Base-by-base conservation (phyloP, 257 asterid genomes). In the Scutellaria baicalensis region DNA sequence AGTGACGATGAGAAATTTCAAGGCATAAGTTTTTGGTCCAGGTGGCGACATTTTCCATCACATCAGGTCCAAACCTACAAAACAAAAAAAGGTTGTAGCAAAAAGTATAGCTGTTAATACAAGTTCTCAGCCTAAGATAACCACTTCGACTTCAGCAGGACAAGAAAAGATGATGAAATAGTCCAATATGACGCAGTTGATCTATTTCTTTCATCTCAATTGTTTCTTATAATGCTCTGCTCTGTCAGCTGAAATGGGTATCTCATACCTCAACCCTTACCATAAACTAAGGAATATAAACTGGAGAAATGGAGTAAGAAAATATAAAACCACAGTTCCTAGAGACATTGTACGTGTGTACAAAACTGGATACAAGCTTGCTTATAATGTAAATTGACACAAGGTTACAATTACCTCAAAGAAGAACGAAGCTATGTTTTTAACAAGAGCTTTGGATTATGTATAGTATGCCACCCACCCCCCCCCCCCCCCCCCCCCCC, bases 21-120 rank as follows among this genome's bases (percentile, higher is more conserved):
- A 79, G 55, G 84, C 99, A 91, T 47, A 94, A 71, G 75, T 82
- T 78, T 84, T 85, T 94, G 74, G 96, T 86, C 97, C 99, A 91
- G 54, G 88, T 75, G 67, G 87, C 89, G 44, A 91, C 94, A 77
- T 69, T 88, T 83, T 86, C 97, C 99, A 94, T 89, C 64, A 94
- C 97, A 76, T 88, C 96, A 55, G 91, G 79, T 23, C 99, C 99
- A 84, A 94, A 94, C 97, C 99, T 93, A 75, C 68, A 63, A 60
- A 71, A 59, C 14, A 27, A 38, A 60, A n/a, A 45, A 68, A 52
- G 35, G 6, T 48, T 65, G 56, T 59, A 50, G 42, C 62, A 54
- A 44, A 20, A 72, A 1, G 17, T 11, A 64, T 33, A 55, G 52
- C 74, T 54, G 59, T 42, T 11, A 59, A 17, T 44, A 69, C 45